Conservation (phyloP, 805 yeast genomes). For the Kazachstania taianensis region DNA sequence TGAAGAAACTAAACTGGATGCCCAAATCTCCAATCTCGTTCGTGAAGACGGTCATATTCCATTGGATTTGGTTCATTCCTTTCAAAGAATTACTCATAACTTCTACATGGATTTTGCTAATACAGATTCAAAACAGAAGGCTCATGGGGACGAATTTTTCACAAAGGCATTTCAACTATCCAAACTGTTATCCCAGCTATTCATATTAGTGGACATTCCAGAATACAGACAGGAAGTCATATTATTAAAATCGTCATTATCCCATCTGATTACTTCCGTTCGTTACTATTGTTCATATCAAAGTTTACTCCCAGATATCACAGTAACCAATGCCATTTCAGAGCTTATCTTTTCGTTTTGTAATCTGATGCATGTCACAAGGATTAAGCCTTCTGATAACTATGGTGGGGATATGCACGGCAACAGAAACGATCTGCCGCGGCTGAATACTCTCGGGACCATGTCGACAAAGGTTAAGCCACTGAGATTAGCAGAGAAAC, state of each 20-base stretch:
- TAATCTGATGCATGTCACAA: constrained; percentile 35
- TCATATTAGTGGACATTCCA: constrained; percentile 15
- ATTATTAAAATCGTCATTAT: constrained; percentile 49
- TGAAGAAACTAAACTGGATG: no score
- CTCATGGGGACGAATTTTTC: constrained; percentile 14
- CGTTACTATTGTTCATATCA: constrained; percentile 61
- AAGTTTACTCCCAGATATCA: constrained; percentile 49
- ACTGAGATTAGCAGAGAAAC: constrained; percentile 52
- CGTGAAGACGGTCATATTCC: constrained; percentile 15
- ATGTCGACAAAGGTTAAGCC: constrained; percentile 49
- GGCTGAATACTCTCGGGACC: no score
- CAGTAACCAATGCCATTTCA: constrained; percentile 65
- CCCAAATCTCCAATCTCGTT: no score
- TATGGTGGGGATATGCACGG: background rate
- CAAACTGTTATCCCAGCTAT: constrained; percentile 13
- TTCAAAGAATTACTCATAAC: constrained; percentile 6
- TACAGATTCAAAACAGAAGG: background rate
- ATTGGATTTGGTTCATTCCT: constrained; percentile 6
- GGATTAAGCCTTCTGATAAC: constrained; percentile 7
- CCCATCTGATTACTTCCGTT: constrained; percentile 67
- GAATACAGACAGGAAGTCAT: constrained; percentile 34
- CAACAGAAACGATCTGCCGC: background rate
- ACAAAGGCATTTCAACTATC: constrained; percentile 20
- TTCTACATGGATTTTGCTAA: constrained; percentile 9
- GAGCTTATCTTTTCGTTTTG: constrained; percentile 62